phyloP scores from a whole-genome alignment of 495 filamentous ascomycete genomes.

The Penicillium maclennaniae region DNA sequence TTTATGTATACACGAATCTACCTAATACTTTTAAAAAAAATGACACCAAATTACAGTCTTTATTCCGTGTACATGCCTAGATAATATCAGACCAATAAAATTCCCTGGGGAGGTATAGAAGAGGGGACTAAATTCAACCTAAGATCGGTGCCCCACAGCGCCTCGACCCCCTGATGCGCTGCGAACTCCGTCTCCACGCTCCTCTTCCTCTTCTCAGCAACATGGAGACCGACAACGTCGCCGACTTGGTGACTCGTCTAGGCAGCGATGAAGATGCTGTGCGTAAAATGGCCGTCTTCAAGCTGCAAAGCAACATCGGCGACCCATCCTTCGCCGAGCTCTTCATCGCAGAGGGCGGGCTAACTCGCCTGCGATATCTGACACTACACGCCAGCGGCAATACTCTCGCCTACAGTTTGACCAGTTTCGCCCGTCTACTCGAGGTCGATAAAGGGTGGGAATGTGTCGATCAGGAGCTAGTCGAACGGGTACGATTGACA shows the following conservation, averaged over 20 bases:
- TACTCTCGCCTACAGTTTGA: constrained; percentile 90
- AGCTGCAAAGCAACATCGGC: constrained; percentile 87
- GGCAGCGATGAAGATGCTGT: constrained; percentile 81
- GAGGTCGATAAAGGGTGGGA: constrained; percentile 99
- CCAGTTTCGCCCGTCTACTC: constrained; percentile 77
- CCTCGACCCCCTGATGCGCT: constrained; percentile 9
- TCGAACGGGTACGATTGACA: constrained; percentile 55
- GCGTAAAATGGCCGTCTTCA: constrained; percentile 99
- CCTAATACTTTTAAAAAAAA: not conserved
- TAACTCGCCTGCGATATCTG: constrained; percentile 74
- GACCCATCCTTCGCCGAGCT: constrained; percentile 96
- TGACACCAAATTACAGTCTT: not conserved
- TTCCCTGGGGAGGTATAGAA: not conserved
- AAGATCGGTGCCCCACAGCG: constrained; percentile 11
- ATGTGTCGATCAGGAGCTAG: constrained; percentile 60
- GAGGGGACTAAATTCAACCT: not conserved
- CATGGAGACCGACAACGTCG: constrained; percentile 59
- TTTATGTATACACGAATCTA: not conserved
- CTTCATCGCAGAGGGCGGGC: constrained; percentile 85
- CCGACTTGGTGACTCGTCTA: constrained; percentile 64
- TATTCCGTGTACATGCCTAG: no score
- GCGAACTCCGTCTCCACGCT: constrained; percentile 5
- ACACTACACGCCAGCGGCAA: constrained; percentile 84
- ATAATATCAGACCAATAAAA: no score
- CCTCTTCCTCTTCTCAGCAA: not conserved